phyloP scores from a whole-genome alignment of 108 stramenopile genomes.

The Mediolabrus comicus region DNA sequence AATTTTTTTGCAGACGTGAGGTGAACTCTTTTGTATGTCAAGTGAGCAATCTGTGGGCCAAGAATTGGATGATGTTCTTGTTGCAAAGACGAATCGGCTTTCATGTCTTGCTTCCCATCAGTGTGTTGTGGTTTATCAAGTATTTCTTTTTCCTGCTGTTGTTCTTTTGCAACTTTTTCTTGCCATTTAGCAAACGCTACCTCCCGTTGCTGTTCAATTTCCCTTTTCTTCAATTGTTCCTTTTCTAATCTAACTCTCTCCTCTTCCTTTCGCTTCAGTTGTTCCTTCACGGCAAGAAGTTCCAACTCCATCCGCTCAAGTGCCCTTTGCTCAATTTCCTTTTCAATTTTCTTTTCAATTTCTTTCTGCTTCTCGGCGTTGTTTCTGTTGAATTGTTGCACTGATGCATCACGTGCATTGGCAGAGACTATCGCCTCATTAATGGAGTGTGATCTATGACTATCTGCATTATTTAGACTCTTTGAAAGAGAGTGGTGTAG shows the following conservation, averaged over 20 bases:
- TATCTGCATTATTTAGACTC: conserved; percentile 5
- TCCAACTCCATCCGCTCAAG: conserved; percentile 22
- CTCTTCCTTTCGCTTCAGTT: conserved; percentile 18
- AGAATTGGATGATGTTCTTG: conserved; percentile 60
- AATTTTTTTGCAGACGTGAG: conserved; percentile 46
- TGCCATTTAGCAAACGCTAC: conserved; percentile 27
- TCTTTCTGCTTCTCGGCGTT: conserved; percentile 3
- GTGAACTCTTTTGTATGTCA: conserved; percentile 71
- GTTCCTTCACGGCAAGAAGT: conserved; percentile 21
- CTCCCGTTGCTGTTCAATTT: conserved; percentile 18
- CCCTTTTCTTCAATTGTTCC: conserved; percentile 14
- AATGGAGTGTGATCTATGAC: conserved; percentile 18
- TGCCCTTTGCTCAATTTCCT: conserved; percentile 20
- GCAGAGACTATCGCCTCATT: conserved; percentile 25
- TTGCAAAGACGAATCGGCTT: not conserved
- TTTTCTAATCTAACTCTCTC: not conserved
- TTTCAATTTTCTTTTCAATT: conserved; percentile 10
- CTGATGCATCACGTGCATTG: conserved; percentile 15
- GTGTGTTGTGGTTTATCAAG: not conserved
- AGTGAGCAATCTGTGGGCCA: conserved; percentile 53
- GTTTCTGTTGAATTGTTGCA: not conserved
- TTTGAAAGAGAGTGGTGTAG: conserved; percentile 17
- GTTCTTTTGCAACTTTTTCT: conserved; percentile 17
- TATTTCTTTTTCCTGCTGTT: not conserved
- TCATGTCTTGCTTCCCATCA: not conserved